Evolutionary conservation across 495 filamentous ascomycete genomes (phyloP).

Genomic region (Durotheca rogersii): DNA sequence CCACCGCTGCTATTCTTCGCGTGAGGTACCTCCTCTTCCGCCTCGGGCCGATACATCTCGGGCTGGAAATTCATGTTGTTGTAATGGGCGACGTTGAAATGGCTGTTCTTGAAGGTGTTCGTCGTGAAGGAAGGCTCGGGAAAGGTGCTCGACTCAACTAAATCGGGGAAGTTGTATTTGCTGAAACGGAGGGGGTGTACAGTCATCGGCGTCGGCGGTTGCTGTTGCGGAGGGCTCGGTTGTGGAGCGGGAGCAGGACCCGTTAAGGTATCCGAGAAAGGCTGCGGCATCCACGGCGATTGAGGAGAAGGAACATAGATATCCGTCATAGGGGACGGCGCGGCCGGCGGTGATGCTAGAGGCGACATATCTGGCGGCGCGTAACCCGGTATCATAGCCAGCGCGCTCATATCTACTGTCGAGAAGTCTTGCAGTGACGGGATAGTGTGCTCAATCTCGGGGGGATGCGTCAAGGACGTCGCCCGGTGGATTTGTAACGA

Average conservation of each 20-base stretch:
- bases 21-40: slow-evolving; percentile 41
- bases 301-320: slow-evolving; percentile 43
- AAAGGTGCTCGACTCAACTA: slow-evolving; percentile 40
- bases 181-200: slow-evolving; percentile 48
- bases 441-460: slow-evolving; percentile 40
- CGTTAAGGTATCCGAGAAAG: slow-evolving; percentile 34
- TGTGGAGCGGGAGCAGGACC: slow-evolving; percentile 34
- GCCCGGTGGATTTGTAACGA: slow-evolving; percentile 56
- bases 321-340: slow-evolving; percentile 34
- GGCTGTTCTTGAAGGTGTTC: slow-evolving; percentile 59
- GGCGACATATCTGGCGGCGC: slow-evolving; percentile 36
- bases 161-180: slow-evolving; percentile 47
- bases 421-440: slow-evolving; percentile 43
- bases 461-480: slow-evolving; percentile 41
- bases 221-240: slow-evolving; percentile 37
- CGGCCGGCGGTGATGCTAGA: slow-evolving; percentile 29
- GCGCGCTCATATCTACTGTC: slow-evolving; percentile 39
- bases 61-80: slow-evolving; percentile 84
- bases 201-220: slow-evolving; percentile 23
- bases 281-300: slow-evolving; percentile 44
- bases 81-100: slow-evolving; percentile 82
- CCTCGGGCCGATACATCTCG: slow-evolving; percentile 55
- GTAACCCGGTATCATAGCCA: slow-evolving; percentile 52
- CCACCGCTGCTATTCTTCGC: slow-evolving; percentile 37
- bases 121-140: slow-evolving; percentile 55